A percentile compares a stretch with the other conserved stretches of the same genome.
These are phyloP conservation scores for Petrea volubilis DNA, from an alignment of 257 asterid species.

Conservation along the genomic window DNA sequence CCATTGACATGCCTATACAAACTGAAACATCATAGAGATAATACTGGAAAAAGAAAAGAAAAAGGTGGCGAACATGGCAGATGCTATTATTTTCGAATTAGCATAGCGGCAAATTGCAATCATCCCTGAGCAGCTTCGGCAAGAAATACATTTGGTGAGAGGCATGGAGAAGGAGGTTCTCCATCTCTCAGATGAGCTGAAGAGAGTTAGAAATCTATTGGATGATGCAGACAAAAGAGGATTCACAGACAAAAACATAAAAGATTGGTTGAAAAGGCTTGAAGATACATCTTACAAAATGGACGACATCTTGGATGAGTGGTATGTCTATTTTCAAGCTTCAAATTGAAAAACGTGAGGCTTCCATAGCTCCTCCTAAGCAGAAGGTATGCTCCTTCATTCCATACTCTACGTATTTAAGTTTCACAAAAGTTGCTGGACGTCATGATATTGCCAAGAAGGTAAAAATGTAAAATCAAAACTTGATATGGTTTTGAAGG, in stretches of 20 bases:
- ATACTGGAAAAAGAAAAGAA: no score
- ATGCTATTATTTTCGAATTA: neutral
- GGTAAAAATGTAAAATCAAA: slow-evolving; percentile 11
- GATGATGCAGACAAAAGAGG: slow-evolving; percentile 21
- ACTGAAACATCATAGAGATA: no score
- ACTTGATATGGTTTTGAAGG: slow-evolving; percentile 14
- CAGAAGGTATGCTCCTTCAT: no score
- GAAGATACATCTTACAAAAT: no score
- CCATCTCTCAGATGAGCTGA: neutral
- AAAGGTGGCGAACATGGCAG: neutral
- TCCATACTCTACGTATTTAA: slow-evolving; percentile 12
- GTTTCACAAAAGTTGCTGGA: slow-evolving; percentile 5
- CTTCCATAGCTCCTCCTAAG: neutral
- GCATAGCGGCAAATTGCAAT: neutral
- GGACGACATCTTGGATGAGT: slow-evolving; percentile 27
- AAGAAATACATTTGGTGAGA: slow-evolving; percentile 17
- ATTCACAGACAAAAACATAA: neutral
- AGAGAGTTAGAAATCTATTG: neutral
- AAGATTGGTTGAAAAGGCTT: no score
- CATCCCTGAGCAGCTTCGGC: neutral
- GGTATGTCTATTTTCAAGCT: slow-evolving; percentile 6
- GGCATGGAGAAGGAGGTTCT: slow-evolving; percentile 1
- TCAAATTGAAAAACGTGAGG: neutral
- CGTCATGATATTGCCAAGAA: slow-evolving; percentile 21
- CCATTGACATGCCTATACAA: no score